phyloP scores from a whole-genome alignment of 345 rosid species.

The Lumnitzera littorea region DNA sequence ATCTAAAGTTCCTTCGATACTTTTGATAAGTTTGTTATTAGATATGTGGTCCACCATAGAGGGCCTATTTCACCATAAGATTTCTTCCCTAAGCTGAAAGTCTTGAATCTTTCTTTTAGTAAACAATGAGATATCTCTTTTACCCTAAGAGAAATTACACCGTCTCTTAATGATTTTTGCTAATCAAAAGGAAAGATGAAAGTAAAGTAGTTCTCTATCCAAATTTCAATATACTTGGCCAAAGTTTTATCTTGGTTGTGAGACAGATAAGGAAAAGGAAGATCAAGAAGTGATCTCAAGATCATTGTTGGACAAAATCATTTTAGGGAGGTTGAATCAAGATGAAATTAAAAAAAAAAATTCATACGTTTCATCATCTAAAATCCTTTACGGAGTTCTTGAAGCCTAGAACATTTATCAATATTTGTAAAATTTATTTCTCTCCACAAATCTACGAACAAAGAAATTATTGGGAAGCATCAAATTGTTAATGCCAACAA shows the following conservation, averaged over 20 bases:
- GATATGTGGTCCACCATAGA: conserved; percentile 3
- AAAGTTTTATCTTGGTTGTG: not conserved
- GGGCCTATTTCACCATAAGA: conserved; percentile 35
- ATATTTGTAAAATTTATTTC: no score
- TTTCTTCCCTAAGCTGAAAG: not conserved
- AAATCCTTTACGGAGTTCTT: no score
- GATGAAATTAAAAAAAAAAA: no score
- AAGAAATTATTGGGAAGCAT: no score
- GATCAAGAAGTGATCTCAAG: conserved; percentile 17
- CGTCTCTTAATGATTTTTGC: conserved; percentile 19
- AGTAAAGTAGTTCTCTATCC: conserved; percentile 9
- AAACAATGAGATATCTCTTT: conserved; percentile 15
- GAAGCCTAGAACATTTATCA: no score
- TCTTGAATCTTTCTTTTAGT: conserved; percentile 14
- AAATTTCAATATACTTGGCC: conserved; percentile 6
- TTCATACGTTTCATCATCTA: no score
- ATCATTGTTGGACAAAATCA: no score
- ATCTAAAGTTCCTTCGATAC: conserved; percentile 10
- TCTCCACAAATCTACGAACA: no score
- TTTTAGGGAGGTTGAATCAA: no score
- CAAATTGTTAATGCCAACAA: no score
- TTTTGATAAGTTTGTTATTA: conserved; percentile 1
- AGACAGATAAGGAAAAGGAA: conserved; percentile 2
- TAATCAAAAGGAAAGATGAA: conserved; percentile 31
- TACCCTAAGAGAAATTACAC: conserved; percentile 26